These are phyloP conservation scores for Ceratocystis eucalypticola DNA, from an alignment of 2,329 filamentous ascomycete species.

Conservation along the genomic window DNA sequence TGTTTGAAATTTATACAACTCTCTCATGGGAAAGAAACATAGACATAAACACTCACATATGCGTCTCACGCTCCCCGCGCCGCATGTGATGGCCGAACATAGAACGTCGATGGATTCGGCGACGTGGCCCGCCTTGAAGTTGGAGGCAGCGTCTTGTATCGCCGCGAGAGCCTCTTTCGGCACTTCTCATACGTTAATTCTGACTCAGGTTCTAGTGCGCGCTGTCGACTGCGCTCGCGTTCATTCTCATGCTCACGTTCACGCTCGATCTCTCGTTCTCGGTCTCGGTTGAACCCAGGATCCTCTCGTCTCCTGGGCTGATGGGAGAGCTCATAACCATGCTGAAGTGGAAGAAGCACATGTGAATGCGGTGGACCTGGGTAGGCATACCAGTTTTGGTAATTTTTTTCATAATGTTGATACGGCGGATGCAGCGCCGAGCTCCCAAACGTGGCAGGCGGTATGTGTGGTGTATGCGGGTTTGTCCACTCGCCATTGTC, in stretches of 20 bases:
- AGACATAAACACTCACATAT: too few relatives aligned
- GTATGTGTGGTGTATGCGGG: neutral
- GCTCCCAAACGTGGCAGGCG: neutral
- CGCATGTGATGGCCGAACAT: neutral
- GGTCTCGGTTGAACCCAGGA: neutral
- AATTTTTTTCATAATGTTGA: neutral
- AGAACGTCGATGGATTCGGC: neutral
- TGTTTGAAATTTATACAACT: too few relatives aligned
- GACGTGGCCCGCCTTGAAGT: neutral
- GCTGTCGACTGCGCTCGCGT: neutral
- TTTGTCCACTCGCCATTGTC: constrained; percentile 16
- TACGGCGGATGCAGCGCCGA: neutral
- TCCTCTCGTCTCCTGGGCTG: neutral
- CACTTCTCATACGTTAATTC: neutral
- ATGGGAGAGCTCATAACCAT: neutral
- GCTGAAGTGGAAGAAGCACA: neutral
- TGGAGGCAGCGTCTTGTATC: neutral
- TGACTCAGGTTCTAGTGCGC: neutral
- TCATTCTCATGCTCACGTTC: neutral
- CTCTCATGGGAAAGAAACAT: rapidly evolving
- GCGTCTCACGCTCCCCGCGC: too few relatives aligned
- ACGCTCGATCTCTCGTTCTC: neutral
- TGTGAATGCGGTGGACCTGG: neutral
- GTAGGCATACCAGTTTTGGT: too few relatives aligned
- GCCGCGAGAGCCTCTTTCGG: neutral